These are phyloP conservation scores for Sugiyamaella grinbergsii DNA, from an alignment of 1,139 yeast species.

Conservation along the genomic window DNA sequence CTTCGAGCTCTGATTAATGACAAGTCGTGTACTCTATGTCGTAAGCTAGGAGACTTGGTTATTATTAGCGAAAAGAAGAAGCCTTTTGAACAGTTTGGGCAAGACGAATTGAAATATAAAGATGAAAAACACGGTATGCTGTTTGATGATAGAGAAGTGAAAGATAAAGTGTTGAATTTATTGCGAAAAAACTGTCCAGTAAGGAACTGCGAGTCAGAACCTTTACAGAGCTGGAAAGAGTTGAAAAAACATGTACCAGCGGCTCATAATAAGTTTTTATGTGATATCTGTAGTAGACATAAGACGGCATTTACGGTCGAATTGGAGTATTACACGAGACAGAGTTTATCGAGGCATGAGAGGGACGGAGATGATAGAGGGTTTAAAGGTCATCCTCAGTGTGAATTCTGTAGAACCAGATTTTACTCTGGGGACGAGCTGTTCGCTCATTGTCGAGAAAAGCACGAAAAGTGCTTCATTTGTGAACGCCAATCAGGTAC, in stretches of 20 bases:
- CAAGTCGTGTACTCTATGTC: constrained; percentile 75
- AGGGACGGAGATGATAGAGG: constrained; percentile 68
- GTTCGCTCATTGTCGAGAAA: constrained; percentile 75
- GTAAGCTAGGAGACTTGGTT: constrained; percentile 48
- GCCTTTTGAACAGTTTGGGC: constrained; percentile 46
- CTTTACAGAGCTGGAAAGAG: constrained; percentile 53
- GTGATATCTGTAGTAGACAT: constrained; percentile 73
- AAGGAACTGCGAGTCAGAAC: constrained; percentile 43
- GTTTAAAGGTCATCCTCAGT: constrained; percentile 85
- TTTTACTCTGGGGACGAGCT: constrained; percentile 91
- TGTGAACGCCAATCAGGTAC: constrained; percentile 65
- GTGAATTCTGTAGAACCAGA: constrained; percentile 75
- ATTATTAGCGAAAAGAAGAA: constrained; percentile 58
- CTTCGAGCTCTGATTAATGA: constrained; percentile 80
- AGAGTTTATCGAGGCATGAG: constrained; percentile 70
- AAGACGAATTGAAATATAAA: constrained; percentile 41
- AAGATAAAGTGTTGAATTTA: constrained; percentile 53
- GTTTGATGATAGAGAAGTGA: constrained; percentile 38
- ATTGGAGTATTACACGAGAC: constrained; percentile 60
- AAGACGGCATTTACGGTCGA: constrained; percentile 80
- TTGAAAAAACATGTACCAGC: constrained; percentile 65
- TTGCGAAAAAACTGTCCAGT: constrained; percentile 61
- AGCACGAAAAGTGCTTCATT: constrained; percentile 86
- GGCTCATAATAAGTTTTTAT: constrained; percentile 60
- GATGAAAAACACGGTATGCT: constrained; percentile 39